Base-by-base conservation (phyloP, 164 flowering plant genomes). In the Umbilicus rupestris region DNA sequence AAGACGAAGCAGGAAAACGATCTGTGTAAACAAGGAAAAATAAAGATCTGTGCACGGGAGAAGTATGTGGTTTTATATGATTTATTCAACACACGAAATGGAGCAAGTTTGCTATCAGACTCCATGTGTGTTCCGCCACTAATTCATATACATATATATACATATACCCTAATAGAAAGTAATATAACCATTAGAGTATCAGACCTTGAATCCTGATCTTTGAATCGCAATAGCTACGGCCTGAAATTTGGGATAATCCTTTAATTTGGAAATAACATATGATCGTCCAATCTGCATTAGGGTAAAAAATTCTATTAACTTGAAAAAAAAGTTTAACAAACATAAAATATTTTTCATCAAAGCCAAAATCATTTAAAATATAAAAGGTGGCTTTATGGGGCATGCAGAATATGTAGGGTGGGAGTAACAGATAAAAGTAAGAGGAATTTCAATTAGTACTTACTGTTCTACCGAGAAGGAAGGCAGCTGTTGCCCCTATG, bases 391-490 rank as follows among this genome's bases (percentile, higher is more conserved):
- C 10, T 41, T 41, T 41, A 41, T 9, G 44, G 44, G 60, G 33
- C 57, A 35, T 12, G 12, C 44, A 41, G 3, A 52, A 24, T 52
- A 22, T n/a, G 55, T 7, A 10, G 26, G 20, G 55, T 5, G 55
- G 26, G 24, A n/a, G 26, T 47, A 47, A 47, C 8, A 47, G 2
- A 41, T 41, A 2, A 3, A 57, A 11, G 44, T 17, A 63, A 49
- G 8, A 47, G 19, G 39, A 31, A 12, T n/a, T 22, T 19, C 39
- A 65, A 47, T 37, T 70, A 39, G 62, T 64, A 73, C 92, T 78
- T 72, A 93, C 98, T 3, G 97, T 93, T 84, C 95, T 80, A 12
- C 98, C 98, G 66, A 90, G 85, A 77, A 93, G 67, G 68, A 90
- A 93, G 20, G 97, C 97, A 64, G 96, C 96, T 4, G 90, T 85